Percentiles rank a stretch among this genome's conserved stretches.
These are phyloP conservation scores for Echinosophora koreensis DNA, from an alignment of 306 rosid genomes.

Conservation along the genomic window DNA sequence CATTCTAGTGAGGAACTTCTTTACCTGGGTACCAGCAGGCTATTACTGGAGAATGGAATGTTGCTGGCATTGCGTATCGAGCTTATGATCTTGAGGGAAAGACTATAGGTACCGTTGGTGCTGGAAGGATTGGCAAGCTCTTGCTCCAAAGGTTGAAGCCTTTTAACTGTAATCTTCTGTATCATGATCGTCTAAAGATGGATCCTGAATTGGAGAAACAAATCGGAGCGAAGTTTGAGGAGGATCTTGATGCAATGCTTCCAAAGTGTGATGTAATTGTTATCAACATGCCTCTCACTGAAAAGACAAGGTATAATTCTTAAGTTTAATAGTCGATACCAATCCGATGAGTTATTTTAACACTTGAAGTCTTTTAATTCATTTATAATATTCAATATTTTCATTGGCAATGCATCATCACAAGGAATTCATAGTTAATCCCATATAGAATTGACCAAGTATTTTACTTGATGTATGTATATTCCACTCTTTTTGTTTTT, in stretches of 20 bases:
- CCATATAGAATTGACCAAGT: not conserved
- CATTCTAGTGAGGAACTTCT: conserved; percentile 82
- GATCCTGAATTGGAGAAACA: conserved; percentile 78
- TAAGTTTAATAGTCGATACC: not conserved
- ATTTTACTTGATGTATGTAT: conserved; percentile 3
- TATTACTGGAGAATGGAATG: conserved; percentile 86
- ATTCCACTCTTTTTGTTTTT: not conserved
- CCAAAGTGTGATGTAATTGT: conserved; percentile 93
- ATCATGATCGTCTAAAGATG: conserved; percentile 79
- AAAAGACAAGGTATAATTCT: conserved; percentile 77
- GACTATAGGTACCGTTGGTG: conserved; percentile 88
- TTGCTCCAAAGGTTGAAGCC: conserved; percentile 92
- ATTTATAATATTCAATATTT: not conserved
- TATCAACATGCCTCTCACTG: conserved; percentile 91
- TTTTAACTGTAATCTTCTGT: conserved; percentile 88
- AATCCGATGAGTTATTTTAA: not conserved
- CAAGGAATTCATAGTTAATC: not conserved
- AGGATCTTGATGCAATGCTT: conserved; percentile 95
- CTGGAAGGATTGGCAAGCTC: conserved; percentile 89
- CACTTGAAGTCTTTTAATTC: not conserved
- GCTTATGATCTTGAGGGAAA: conserved; percentile 98
- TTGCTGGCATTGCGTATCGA: conserved; percentile 89
- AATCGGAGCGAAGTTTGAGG: conserved; percentile 88
- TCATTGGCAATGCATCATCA: not conserved
- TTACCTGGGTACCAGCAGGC: conserved; percentile 86